Base-by-base conservation (phyloP, 768 basidiomycete genomes). In the Kwoniella newhampshirensis region DNA sequence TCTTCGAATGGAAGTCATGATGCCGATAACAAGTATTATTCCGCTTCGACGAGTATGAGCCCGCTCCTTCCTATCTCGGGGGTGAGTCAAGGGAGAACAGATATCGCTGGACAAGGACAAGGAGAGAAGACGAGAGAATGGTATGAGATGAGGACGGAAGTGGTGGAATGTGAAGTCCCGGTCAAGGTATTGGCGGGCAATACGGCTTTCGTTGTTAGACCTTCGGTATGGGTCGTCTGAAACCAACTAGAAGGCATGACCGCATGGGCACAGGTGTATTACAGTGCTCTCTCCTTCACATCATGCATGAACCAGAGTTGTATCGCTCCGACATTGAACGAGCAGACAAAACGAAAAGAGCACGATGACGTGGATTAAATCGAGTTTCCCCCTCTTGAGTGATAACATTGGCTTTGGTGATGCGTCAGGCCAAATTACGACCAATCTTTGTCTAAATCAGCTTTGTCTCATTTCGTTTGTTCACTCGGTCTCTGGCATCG, bases 151-250 rank as follows among this genome's bases (percentile, higher is more conserved):
- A 79, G 75, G 68, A 81, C 87, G 23, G 92, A 97, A 81, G 88
- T 86, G 57, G 91, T 98, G 17, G 94, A 96, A 75, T 96, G 92
- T 68, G 89, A 92, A 74, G 88, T 98, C 40, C 89, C 90, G 18
- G 83, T 98, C 54, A 84, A 77, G 64, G 87, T 96, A 1, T 92
- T 87, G 82, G 86, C 91, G 11, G 89, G 89, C 41, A 91, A 90
- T 77, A 93, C 89, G 3, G 87, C 86, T 41, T 91, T 89, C 77
- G 54, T 68, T 26, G 68, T 70, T 1, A 30, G 62, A n/a, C 68
- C 71, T 17, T 64, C 58, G 21, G 45, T 64, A 3, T 54, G 52
- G 44, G 54, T 54, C n/a, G 53, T 52, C 13, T 59, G 28, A 15
- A 43, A 30, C 18, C 35, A 37, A 37, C 35, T 9, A 9, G 9